Evolutionary conservation across 2,329 filamentous ascomycete species (phyloP).

Genomic region (Calonectria multiphialidica): DNA sequence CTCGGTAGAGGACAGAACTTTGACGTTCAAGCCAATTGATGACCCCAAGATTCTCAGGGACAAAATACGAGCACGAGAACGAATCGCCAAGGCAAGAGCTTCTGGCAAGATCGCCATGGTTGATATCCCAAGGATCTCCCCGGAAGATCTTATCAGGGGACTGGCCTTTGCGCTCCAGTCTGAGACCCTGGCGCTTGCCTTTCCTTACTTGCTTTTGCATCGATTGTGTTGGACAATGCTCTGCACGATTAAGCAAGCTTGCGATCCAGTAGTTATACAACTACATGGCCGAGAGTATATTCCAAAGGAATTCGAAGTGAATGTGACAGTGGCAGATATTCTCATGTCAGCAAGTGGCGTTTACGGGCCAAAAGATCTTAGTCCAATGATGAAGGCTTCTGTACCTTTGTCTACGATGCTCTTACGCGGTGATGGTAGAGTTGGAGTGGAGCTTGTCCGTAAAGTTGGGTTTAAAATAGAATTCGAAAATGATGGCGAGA

Average conservation of each 20-base stretch:
- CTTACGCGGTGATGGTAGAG: too few relatives aligned
- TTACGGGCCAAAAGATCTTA: neutral
- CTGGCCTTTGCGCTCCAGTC: slow-evolving; percentile 49
- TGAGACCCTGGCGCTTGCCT: slow-evolving; percentile 52
- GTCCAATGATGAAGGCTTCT: too few relatives aligned
- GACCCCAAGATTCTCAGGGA: slow-evolving; percentile 14
- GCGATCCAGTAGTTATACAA: neutral
- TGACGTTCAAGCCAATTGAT: slow-evolving; percentile 20
- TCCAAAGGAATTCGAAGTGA: neutral
- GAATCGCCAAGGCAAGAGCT: neutral
- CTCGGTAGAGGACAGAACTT: slow-evolving; percentile 30
- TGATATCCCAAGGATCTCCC: slow-evolving; percentile 8
- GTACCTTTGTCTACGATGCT: too few relatives aligned
- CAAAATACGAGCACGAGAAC: neutral
- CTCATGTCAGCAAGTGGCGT: neutral
- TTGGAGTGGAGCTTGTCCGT: too few relatives aligned
- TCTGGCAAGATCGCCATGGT: neutral
- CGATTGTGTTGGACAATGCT: neutral
- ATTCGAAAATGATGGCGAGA: too few relatives aligned
- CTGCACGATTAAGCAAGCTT: neutral
- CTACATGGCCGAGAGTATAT: neutral
- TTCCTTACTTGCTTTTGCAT: slow-evolving; percentile 29
- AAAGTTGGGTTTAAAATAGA: too few relatives aligned
- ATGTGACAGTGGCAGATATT: neutral
- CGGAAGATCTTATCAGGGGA: slow-evolving; percentile 45